Evolutionary conservation across 2,329 filamentous ascomycete species (phyloP).

Genomic region (Fonsecaea erecta): DNA sequence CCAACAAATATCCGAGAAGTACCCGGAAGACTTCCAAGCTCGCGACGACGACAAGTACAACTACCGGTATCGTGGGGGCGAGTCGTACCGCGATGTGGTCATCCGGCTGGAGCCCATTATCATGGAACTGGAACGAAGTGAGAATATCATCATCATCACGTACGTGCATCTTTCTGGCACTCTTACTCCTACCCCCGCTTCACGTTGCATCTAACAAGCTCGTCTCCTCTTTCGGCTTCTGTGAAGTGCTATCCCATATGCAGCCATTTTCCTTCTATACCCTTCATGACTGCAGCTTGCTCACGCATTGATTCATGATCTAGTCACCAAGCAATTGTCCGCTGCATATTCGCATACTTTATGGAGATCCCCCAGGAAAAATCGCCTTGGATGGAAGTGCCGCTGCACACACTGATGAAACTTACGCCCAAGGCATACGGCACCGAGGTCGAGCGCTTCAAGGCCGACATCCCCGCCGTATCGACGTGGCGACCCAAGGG

Average conservation of each 20-base stretch:
- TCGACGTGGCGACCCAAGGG: constrained; percentile 94
- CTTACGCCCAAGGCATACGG: constrained; percentile 92
- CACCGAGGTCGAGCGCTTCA: constrained; percentile 84
- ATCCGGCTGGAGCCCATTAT: constrained; percentile 98
- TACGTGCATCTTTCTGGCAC: constrained; percentile 14
- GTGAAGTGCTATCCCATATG: too few species aligned
- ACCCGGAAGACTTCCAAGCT: constrained; percentile 91
- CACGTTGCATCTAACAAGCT: too few species aligned
- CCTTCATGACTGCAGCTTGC: background rate
- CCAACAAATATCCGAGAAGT: constrained; percentile 87
- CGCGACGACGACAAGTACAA: constrained; percentile 99
- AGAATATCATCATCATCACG: constrained; percentile 97
- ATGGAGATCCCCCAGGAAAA: constrained; percentile 94
- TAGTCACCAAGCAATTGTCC: constrained; percentile 80
- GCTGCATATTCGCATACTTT: constrained; percentile 98
- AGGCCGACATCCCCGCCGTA: constrained; percentile 91
- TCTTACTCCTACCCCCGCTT: background rate
- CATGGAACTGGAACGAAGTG: constrained; percentile 95
- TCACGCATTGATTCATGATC: too few species aligned
- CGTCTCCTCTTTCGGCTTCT: too few species aligned
- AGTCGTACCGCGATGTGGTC: constrained; percentile 95
- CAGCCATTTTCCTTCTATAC: too few species aligned
- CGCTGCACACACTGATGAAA: constrained; percentile 94
- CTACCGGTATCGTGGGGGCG: constrained; percentile 95
- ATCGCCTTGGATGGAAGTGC: constrained; percentile 98